Percentiles rank a stretch among this genome's conserved stretches.
phyloP scores from a whole-genome alignment of 768 basidiomycete species.

The Russula virescens region DNA sequence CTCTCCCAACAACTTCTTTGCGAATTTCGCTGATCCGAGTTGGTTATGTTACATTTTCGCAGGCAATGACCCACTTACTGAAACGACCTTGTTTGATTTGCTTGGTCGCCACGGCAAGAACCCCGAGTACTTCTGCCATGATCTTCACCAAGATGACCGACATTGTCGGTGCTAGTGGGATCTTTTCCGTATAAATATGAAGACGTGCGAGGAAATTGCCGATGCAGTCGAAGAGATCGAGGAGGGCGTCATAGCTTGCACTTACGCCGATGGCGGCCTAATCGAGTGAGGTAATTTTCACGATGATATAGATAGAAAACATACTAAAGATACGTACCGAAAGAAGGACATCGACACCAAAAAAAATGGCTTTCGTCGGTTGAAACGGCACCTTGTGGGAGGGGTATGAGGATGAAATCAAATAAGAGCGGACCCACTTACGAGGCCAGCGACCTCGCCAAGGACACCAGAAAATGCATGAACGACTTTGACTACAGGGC shows the following conservation, averaged over 20 bases:
- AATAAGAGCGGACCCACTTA: not conserved
- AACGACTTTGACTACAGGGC: not conserved
- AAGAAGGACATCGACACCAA: not conserved
- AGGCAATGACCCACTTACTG: not conserved
- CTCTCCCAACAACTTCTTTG: too few relatives aligned
- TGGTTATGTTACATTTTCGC: not conserved
- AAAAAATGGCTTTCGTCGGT: not conserved
- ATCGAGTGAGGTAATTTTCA: too few relatives aligned
- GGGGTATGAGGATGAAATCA: not conserved
- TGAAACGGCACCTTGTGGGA: not conserved
- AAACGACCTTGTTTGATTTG: not conserved
- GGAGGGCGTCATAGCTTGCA: not conserved
- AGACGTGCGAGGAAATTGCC: not conserved
- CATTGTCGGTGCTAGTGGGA: not conserved
- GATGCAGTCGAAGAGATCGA: not conserved
- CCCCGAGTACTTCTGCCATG: not conserved
- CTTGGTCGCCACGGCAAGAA: not conserved
- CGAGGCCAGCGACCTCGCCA: not conserved
- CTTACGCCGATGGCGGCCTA: not conserved
- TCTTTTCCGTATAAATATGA: not conserved
- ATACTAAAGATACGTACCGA: not conserved
- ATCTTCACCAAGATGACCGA: not conserved
- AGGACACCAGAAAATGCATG: not conserved
- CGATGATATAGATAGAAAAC: not conserved
- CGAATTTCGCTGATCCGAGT: not conserved